Conservation (phyloP, 1,139 yeast genomes). For the Magnusiomyces suaveolens region DNA sequence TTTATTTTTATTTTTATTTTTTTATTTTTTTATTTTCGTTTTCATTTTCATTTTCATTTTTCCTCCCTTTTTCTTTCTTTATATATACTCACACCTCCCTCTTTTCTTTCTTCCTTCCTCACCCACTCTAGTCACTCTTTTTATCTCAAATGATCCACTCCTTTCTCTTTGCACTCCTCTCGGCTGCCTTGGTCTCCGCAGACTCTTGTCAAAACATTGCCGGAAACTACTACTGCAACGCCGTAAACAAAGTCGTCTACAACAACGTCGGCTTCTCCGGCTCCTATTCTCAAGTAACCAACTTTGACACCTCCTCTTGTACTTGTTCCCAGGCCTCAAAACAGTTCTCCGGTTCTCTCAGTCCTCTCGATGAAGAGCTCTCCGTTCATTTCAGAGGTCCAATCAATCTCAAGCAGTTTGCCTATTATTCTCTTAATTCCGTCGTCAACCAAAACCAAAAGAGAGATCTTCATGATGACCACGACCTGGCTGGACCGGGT, state of each 20-base stretch:
- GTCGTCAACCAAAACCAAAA: conserved; percentile 16
- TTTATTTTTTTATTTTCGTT: too few relatives aligned
- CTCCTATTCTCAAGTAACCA: conserved; percentile 59
- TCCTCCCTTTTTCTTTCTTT: too few relatives aligned
- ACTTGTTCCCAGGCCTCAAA: conserved; percentile 43
- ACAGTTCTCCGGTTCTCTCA: conserved; percentile 59
- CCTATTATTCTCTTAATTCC: conserved; percentile 43
- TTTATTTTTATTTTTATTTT: too few relatives aligned
- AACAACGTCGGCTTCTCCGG: conserved; percentile 71
- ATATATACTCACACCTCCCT: too few relatives aligned
- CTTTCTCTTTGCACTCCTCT: too few relatives aligned
- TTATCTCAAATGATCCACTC: too few relatives aligned
- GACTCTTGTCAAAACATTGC: conserved; percentile 17
- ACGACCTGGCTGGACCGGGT: neutral
- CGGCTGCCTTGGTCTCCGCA: neutral
- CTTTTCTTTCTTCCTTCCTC: too few relatives aligned
- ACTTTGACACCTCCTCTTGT: conserved; percentile 61
- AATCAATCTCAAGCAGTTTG: conserved; percentile 65
- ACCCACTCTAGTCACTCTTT: too few relatives aligned
- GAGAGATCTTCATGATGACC: conserved; percentile 4
- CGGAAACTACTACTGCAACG: conserved; percentile 79
- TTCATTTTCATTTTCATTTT: too few relatives aligned
- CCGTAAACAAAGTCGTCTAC: conserved; percentile 60
- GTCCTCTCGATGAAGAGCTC: conserved; percentile 83
- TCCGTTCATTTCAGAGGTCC: conserved; percentile 96